Base-by-base conservation (phyloP, 1,139 yeast genomes). In the Nakaseomyces glabratus region DNA sequence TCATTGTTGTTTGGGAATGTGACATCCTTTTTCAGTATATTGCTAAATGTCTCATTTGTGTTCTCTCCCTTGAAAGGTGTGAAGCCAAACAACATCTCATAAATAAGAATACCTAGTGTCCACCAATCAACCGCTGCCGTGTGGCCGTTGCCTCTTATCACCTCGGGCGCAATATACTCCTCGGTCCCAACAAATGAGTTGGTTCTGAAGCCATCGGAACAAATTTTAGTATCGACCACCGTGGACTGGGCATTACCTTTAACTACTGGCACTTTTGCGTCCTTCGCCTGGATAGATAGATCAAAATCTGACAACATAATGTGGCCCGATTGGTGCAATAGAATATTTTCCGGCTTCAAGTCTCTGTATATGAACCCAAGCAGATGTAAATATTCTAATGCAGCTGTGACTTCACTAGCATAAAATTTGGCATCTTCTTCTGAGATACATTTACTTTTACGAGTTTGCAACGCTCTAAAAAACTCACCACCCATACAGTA, bases 91-190 rank as follows among this genome's bases (percentile, higher is more conserved):
- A 90, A 65, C 98, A 90, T 90, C 55, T 90, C 98, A 56, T 76
- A 90, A 15, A 86, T 67, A 49, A 90, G 69, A 24, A 90, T 86
- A 1, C 98, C 98, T 41, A 90, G 64, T 0, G 98, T 90, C 98
- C 98, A 90, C 98, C 98, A 90, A 60, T 90, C 98, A n/a, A 90
- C 98, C 0, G 97, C 96, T 18, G 93, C 81, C 0, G 97, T 90
- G 52, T 90, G 98, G 1, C 98, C 98, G 46, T 88, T 84, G 2
- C 97, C 97, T 51, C 93, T 68, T 40, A 90, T 90, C 7, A 90
- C 98, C 55, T 90, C 98, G 0, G 98, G 98, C 0, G 98, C 98
- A 51, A 90, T 86, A 55, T 90, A 90, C 56, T 90, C 98, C 52
- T 90, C 98, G 0, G 98, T 90, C 1, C 98, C 98, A 19, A 90